Percentiles rank a stretch among this genome's conserved stretches.
Conservation (phyloP, 768 basidiomycete genomes). For the Mrakia frigida region DNA sequence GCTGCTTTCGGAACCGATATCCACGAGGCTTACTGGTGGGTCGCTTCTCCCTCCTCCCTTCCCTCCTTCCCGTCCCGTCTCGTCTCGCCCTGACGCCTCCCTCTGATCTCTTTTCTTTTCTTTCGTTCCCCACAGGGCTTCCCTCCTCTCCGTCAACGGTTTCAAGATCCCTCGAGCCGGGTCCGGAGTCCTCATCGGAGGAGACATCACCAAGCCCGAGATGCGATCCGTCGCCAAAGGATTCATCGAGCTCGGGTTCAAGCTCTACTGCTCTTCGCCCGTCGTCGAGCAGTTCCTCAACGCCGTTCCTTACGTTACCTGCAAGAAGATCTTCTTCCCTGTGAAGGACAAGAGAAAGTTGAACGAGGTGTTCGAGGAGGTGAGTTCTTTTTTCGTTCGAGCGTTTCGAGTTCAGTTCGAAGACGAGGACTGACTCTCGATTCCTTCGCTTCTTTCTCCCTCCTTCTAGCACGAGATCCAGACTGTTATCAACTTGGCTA, state of each 20-base stretch:
- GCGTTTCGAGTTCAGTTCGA: background rate
- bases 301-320: conserved; percentile 38
- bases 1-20: conserved; percentile 91
- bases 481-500: conserved; percentile 87
- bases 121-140: conserved; percentile 60
- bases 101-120: background rate
- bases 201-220: conserved; percentile 80
- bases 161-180: conserved; percentile 82
- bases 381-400: background rate
- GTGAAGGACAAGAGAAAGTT: conserved; percentile 92
- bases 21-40: background rate
- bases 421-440: background rate
- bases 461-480: conserved; percentile 88
- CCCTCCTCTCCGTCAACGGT: conserved; percentile 88
- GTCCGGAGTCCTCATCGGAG: conserved; percentile 87
- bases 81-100: background rate
- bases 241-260: conserved; percentile 83
- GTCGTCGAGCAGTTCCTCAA: conserved; percentile 37
- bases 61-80: background rate
- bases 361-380: conserved; percentile 63
- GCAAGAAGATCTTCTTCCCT: conserved; percentile 90
- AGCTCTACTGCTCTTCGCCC: conserved; percentile 79
- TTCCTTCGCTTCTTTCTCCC: background rate
- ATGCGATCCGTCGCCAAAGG: conserved; percentile 75
- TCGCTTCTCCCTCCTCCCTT: too few species aligned